Base-by-base conservation (phyloP, 2,329 filamentous ascomycete species). In the Calonectria crousiana region DNA sequence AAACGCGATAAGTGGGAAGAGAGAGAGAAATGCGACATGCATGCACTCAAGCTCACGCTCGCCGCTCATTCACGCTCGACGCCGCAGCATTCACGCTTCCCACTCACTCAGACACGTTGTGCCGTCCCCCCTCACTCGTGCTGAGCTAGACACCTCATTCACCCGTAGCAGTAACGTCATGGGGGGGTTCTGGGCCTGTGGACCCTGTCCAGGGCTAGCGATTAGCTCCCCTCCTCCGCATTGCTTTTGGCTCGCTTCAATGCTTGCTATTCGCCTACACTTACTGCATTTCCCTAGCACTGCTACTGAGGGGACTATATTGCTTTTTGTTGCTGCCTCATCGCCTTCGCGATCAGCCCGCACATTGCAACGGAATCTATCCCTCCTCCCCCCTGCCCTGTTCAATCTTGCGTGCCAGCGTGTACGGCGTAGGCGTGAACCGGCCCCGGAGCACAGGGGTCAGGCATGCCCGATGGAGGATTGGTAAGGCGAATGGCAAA, bases 31-130 rank as follows among this genome's bases (percentile, higher is more conserved):
- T 71, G 69, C 38, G 62, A 66, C 52, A 72, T 67, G 69, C 69
- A 72, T 32, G 65, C 65, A 72, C 65, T 72, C 70, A 72, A 72
- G 47, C 64, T 72, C 52, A 36, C 70, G 64, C 41, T 64, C 41
- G 44, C 64, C 53, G 64, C 64, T 52, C 41, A 66, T 20, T 60
- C 38, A 64, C 60, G 60, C 60, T 67, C 47, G 34, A 26, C 14
- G 44, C 44, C 9, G 44, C 44, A 23, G n/a, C n/a, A 58, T 58
- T 58, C 53, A 58, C 53, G 53, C 11, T 58, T 36, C 18, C 18
- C 53, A 11, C 41, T 44, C 41, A 44, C 6, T 56, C 51, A 53
- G 51, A 53, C 51, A 32, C 51, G 51, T 53, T 53, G 51, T 28
- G 26, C 51, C 51, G 51, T 32, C 28, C 44, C 51, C 49, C 51